Base-by-base conservation (phyloP, 345 rosid species). In the Boechera stricta region DNA sequence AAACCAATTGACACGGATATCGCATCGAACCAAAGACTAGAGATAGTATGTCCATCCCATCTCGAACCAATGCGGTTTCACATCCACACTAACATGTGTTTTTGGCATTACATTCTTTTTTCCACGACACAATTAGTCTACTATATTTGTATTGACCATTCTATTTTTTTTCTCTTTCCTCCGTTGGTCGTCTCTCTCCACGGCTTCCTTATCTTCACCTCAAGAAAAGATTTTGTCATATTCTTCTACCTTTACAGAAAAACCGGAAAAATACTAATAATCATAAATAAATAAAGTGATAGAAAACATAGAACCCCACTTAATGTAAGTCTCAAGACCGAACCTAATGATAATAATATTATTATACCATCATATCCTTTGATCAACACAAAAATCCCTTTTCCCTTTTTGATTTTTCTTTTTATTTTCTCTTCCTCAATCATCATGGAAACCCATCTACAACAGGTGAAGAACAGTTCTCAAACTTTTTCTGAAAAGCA, bases 371-470 rank as follows among this genome's bases (percentile, higher is more conserved):
- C 54, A 38, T 79, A 60, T 73, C 75, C 67, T 79, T 67, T 64
- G 78, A 73, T 79, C 78, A 61, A 67, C 78, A 61, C 66, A 79
- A 67, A 68, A 72, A 1, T 38, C 71, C 45, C n/a, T 73, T 79
- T 79, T 67, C 38, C 18, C 51, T 56, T 64, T 54, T 39, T 13
- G 0, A 6, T 36, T 76, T 31, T 7, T 5, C 7, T 62, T 21
- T 16, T 51, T 28, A 28, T 1, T 13, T 26, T n/a, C 7, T 1
- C 42, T 73, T 41, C 45, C 5, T 67, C 71, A 73, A 67, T 79
- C 74, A 83, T 54, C 68, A 91, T 91, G 93, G 91, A 85, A 32
- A 65, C 80, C 67, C 64, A 81, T 73, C 81, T 73, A 49, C 86
- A 80, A 29, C 82, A 70, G 64, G 72, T 39, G 61, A 57, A 87